Evolutionary conservation across 495 filamentous ascomycete genomes (phyloP).

Genomic region (Tirmania nivea): DNA sequence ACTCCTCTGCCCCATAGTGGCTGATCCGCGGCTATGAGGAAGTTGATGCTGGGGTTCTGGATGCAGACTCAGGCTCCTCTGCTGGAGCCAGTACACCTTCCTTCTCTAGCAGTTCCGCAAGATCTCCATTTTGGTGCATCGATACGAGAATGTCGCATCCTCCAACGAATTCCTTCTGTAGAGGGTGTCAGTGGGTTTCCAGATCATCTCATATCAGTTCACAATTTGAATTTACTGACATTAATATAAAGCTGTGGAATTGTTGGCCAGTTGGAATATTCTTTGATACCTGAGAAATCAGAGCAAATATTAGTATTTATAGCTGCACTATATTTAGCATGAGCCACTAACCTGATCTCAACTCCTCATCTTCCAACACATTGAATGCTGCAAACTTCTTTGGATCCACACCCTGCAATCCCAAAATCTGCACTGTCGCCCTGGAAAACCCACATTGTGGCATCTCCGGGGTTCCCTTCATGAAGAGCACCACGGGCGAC

Average conservation of each 20-base stretch:
- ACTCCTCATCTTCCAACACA: conserved; percentile 72
- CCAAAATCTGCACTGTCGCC: conserved; percentile 83
- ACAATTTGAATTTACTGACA: neutral
- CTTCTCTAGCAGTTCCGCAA: conserved; percentile 76
- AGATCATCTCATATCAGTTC: neutral
- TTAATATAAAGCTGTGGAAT: conserved; percentile 91
- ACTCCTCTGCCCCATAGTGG: no score
- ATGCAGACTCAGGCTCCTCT: neutral
- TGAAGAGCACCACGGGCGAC: conserved; percentile 86
- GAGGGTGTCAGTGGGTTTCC: neutral
- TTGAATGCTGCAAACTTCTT: conserved; percentile 92
- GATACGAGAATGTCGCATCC: conserved; percentile 91
- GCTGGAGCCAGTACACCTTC: conserved; percentile 55
- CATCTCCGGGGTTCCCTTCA: conserved; percentile 93
- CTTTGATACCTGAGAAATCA: conserved; percentile 57
- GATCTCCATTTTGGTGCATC: conserved; percentile 92
- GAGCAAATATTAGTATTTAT: neutral
- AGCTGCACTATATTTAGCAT: neutral
- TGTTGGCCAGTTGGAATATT: conserved; percentile 96
- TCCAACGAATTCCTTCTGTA: conserved; percentile 68
- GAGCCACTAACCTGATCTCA: conserved; percentile 49
- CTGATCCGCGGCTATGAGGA: no score
- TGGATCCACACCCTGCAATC: conserved; percentile 89
- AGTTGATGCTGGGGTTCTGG: neutral
- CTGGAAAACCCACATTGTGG: conserved; percentile 97